These are phyloP conservation scores for Echites panduratus DNA, from an alignment of 257 asterid genomes.

Conservation along the genomic window DNA sequence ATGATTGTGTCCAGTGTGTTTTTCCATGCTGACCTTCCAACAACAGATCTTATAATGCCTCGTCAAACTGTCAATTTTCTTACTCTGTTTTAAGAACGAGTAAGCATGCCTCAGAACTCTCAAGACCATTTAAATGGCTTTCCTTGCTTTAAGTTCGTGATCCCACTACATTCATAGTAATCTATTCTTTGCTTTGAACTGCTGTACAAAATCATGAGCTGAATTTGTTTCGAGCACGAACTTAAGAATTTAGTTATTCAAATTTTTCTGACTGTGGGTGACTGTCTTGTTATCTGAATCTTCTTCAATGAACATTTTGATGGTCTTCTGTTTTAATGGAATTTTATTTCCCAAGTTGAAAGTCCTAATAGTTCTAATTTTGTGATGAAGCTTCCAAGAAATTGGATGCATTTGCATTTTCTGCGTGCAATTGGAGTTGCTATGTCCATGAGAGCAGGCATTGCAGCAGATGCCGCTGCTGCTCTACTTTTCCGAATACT, in stretches of 20 bases:
- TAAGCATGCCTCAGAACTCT: background rate
- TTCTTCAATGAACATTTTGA: background rate
- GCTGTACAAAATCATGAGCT: background rate
- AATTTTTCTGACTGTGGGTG: background rate
- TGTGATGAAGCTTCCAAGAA: slow-evolving; percentile 81
- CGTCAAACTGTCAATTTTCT: background rate
- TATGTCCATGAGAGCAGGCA: slow-evolving; percentile 97
- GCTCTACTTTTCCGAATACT: slow-evolving; percentile 95
- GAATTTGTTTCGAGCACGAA: background rate
- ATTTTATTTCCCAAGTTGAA: slow-evolving; percentile 4
- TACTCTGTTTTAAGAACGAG: background rate
- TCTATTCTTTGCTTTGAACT: background rate
- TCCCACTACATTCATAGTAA: background rate
- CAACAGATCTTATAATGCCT: background rate
- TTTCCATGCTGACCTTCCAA: background rate
- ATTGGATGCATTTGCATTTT: slow-evolving; percentile 99
- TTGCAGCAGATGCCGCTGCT: slow-evolving; percentile 98
- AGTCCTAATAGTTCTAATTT: slow-evolving; percentile 24
- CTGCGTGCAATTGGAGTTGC: slow-evolving; percentile 96
- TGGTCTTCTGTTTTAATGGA: background rate
- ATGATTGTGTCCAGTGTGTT: background rate
- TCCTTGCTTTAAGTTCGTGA: background rate
- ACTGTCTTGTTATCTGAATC: background rate
- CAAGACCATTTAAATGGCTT: background rate
- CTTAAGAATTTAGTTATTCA: background rate